Evolutionary conservation across 2,329 filamentous ascomycete genomes (phyloP).

Genomic region (Penicillium frequentans): DNA sequence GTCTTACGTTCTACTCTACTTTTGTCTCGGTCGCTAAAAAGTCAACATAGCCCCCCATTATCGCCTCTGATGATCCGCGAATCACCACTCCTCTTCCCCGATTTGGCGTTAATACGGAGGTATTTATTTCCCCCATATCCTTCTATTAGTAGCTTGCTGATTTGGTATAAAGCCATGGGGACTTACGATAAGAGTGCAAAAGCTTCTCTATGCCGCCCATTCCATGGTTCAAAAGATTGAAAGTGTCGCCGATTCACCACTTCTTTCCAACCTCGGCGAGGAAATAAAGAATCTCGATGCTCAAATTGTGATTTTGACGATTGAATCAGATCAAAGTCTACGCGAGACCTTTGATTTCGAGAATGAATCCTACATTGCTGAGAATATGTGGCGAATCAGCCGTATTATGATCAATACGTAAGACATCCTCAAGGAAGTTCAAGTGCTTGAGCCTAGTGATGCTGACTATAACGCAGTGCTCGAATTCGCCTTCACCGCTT

Average conservation of each 20-base stretch:
- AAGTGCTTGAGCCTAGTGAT: neutral
- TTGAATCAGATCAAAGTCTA: conserved; percentile 16
- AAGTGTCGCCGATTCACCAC: conserved; percentile 1
- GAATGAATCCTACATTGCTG: conserved; percentile 14
- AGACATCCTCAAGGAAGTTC: neutral
- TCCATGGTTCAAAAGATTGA: conserved; percentile 16
- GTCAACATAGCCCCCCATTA: conserved; percentile 19
- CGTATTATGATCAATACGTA: conserved; percentile 20
- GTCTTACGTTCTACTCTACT: too few species aligned
- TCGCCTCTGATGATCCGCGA: conserved; percentile 18
- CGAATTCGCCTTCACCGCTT: conserved; percentile 24
- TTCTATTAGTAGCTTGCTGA: neutral
- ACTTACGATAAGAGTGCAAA: conserved; percentile 21
- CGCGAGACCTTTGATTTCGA: conserved; percentile 11
- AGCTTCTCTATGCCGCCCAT: conserved; percentile 11
- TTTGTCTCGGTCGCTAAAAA: neutral
- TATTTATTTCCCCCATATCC: neutral
- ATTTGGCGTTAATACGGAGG: conserved; percentile 19
- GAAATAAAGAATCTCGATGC: conserved; percentile 16
- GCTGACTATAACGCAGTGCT: conserved; percentile 10
- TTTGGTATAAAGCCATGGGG: conserved; percentile 19
- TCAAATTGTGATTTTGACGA: conserved; percentile 7
- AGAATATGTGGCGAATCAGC: conserved; percentile 19
- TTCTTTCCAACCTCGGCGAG: conserved; percentile 1
- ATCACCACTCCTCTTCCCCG: conserved; percentile 25